Percentiles rank a stretch among this genome's conserved stretches.
Evolutionary conservation across 805 yeast species (phyloP).

Genomic region (Kodamaea nitidulidarum): DNA sequence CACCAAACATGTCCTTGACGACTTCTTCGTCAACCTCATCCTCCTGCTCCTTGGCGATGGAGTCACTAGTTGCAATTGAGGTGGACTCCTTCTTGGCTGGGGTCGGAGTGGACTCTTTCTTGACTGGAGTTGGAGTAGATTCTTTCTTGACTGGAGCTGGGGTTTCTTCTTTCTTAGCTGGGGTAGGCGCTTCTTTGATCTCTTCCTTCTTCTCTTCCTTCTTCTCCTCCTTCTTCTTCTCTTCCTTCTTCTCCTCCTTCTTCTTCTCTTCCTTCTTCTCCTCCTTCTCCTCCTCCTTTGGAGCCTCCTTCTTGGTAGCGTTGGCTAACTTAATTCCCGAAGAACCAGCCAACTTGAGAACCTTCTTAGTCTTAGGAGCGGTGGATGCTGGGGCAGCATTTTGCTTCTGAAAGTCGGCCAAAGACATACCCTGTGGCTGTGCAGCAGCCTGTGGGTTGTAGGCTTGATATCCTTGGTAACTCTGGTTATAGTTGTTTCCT

Average conservation of each 20-base stretch:
- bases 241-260: constrained; percentile 11
- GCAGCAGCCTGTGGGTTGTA: constrained; percentile 15
- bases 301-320: constrained; percentile 28
- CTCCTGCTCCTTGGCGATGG: constrained; percentile 64
- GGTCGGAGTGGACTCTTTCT: constrained; percentile 12
- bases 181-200: too few species aligned
- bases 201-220: constrained; percentile 14
- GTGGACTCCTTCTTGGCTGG: constrained; percentile 14
- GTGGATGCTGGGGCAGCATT: constrained; percentile 37
- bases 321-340: constrained; percentile 58
- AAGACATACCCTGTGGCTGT: constrained; percentile 52
- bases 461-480: constrained; percentile 15
- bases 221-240: constrained; percentile 6
- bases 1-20: constrained; percentile 91
- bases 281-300: constrained; percentile 12
- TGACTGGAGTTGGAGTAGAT: constrained; percentile 13
- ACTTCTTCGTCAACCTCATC: constrained; percentile 82
- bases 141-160: constrained; percentile 11
- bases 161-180: constrained; percentile 14
- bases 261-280: constrained; percentile 16
- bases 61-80: constrained; percentile 33
- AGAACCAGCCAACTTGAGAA: constrained; percentile 61
- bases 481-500: constrained; percentile 17
- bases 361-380: constrained; percentile 58
- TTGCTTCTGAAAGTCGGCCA: constrained; percentile 79